Percentiles rank a stretch among this genome's conserved stretches.
These are phyloP conservation scores for Neonectria hederae DNA, from an alignment of 2,329 filamentous ascomycete species.

Conservation along the genomic window DNA sequence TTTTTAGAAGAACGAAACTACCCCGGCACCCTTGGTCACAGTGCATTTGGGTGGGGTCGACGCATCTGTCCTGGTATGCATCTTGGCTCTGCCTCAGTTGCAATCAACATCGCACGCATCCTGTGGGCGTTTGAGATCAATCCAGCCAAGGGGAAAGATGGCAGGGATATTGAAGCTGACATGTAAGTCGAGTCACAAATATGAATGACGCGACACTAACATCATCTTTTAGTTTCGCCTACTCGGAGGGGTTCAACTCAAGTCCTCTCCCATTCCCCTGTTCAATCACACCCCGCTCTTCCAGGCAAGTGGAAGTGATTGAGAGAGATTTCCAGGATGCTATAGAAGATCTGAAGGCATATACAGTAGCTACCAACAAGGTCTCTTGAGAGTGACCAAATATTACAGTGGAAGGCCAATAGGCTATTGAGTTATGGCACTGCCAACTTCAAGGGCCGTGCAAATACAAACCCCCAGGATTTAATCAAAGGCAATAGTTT, in stretches of 20 bases:
- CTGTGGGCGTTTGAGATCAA: conserved; percentile 63
- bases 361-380: conserved; percentile 36
- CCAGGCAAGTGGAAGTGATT: conserved; percentile 44
- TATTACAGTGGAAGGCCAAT: too few species aligned
- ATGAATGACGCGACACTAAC: not conserved
- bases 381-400: conserved; percentile 28
- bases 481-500: too few species aligned
- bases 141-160: conserved; percentile 43
- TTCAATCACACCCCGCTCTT: conserved; percentile 49
- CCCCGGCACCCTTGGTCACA: conserved; percentile 50
- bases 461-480: too few species aligned
- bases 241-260: conserved; percentile 55
- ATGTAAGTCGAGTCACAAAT: conserved; percentile 45
- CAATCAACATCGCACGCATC: conserved; percentile 56
- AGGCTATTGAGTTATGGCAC: too few species aligned
- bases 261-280: conserved; percentile 53
- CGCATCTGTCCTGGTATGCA: conserved; percentile 57
- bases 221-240: conserved; percentile 49
- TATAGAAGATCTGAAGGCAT: conserved; percentile 38
- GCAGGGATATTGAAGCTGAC: conserved; percentile 48
- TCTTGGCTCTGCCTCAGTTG: conserved; percentile 60
- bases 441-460: too few species aligned
- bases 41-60: conserved; percentile 54
- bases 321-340: conserved; percentile 44
- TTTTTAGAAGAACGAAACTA: conserved; percentile 49